phyloP scores from a whole-genome alignment of 768 basidiomycete species.

The Kwoniella sp. region DNA sequence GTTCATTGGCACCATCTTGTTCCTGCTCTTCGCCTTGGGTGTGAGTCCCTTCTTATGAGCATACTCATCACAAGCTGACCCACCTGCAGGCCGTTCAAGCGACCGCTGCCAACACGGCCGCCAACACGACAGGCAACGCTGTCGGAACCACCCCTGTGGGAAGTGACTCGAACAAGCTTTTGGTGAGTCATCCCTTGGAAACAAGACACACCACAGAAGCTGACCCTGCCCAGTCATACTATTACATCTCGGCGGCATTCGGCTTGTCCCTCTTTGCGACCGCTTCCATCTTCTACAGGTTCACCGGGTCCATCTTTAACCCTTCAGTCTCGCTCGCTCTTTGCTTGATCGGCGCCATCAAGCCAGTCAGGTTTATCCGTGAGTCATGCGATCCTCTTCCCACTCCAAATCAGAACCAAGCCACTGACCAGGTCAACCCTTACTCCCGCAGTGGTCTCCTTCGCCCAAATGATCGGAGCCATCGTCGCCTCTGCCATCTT shows the following conservation, averaged over 20 bases:
- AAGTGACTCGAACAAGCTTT: slow-evolving; percentile 11
- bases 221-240: slow-evolving; percentile 16
- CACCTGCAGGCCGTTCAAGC: slow-evolving; percentile 32
- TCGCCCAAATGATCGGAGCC: slow-evolving; percentile 35
- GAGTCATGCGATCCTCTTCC: slow-evolving; percentile 1
- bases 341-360: slow-evolving; percentile 36
- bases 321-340: slow-evolving; percentile 41
- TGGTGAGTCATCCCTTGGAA: slow-evolving; percentile 1
- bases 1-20: slow-evolving; percentile 40
- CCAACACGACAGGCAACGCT: neutral
- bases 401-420: too few relatives aligned
- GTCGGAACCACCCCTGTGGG: slow-evolving; percentile 4
- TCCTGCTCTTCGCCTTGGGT: slow-evolving; percentile 37
- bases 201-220: neutral
- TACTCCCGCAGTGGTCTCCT: slow-evolving; percentile 17
- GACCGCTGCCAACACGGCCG: slow-evolving; percentile 23
- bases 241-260: slow-evolving; percentile 36
- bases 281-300: slow-evolving; percentile 44
- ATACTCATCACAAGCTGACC: too few relatives aligned
- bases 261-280: slow-evolving; percentile 39
- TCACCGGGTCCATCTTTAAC: slow-evolving; percentile 45
- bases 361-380: slow-evolving; percentile 39
- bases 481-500: slow-evolving; percentile 40
- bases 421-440: too few relatives aligned
- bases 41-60: slow-evolving; percentile 22